Base-by-base conservation (phyloP, 75 land plant genomes). In the Adiantum capillusveneris region DNA sequence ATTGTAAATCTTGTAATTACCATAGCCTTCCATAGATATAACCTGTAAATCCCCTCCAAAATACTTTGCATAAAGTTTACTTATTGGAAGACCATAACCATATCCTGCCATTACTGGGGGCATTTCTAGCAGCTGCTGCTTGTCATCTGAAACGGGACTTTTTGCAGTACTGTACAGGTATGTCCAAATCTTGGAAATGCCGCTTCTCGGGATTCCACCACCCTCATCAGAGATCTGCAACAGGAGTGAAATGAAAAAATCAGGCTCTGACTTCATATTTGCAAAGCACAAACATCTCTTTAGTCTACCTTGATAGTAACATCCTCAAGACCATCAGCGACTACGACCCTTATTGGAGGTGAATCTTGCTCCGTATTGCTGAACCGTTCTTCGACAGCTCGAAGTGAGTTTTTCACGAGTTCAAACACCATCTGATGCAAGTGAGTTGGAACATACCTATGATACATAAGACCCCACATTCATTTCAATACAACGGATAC, bases 11-110 rank as follows among this genome's bases (percentile, higher is more conserved):
- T n/a, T n/a, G n/a, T n/a, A n/a, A 48, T 61, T 67, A 77, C 80
- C 80, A 68, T 77, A 77, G 36, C 78, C 80, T 68, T 77, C 80
- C 80, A 77, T 77, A 17, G 80, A 77, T 36, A 68, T 77, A 41
- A 77, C n/a, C n/a, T n/a, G n/a, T n/a, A n/a, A n/a, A n/a, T n/a
- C n/a, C n/a, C n/a, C n/a, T n/a, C n/a, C n/a, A 77, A 77, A 77
- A 28, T 77, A 77, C 45, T 79, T 70, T 11, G 79, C 80, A 68
- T 77, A 75, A 29, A 77, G 67, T 27, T 79, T 80, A 63, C 79
- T 77, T 20, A 77, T 75, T n/a, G 80, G 80, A 14, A 77, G 66
- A 13, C 80, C 80, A 63, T 67, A 77, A 11, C 80, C 80, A 63
- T 77, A 77, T 25, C 80, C 80, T 16, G 80, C 80, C 80, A 77